Evolutionary conservation across 306 rosid genomes (phyloP).

Genomic region (Gleditsia sinensis): DNA sequence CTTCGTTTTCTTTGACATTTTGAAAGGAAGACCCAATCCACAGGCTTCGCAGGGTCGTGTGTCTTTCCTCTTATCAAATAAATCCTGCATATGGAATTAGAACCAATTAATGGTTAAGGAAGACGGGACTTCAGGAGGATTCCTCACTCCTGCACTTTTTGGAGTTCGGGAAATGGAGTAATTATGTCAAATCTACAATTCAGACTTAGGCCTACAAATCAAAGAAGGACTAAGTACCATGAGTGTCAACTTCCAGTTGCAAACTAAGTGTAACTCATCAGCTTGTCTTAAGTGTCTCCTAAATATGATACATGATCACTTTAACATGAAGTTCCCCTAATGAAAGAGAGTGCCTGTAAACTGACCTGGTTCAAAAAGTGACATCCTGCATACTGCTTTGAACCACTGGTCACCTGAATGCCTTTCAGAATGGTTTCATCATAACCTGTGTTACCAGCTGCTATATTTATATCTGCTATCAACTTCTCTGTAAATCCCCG

Average conservation of each 20-base stretch:
- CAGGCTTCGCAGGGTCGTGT: constrained; percentile 79
- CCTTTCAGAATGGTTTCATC: constrained; percentile 68
- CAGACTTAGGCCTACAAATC: background rate
- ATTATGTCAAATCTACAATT: constrained; percentile 12
- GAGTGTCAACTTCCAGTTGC: constrained; percentile 16
- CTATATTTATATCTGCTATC: constrained; percentile 87
- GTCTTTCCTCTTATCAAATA: constrained; percentile 57
- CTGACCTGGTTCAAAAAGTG: constrained; percentile 58
- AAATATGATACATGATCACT: constrained; percentile 26
- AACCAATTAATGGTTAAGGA: constrained; percentile 32
- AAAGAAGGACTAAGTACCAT: background rate
- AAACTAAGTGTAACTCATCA: constrained; percentile 25
- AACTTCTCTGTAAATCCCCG: constrained; percentile 91
- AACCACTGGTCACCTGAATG: constrained; percentile 62
- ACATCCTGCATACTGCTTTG: constrained; percentile 67
- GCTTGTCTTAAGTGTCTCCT: constrained; percentile 11
- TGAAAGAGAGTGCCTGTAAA: constrained; percentile 18
- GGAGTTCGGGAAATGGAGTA: background rate
- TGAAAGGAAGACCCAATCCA: constrained; percentile 62
- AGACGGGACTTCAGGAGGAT: constrained; percentile 6
- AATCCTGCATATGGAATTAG: constrained; percentile 54
- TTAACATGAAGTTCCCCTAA: constrained; percentile 23
- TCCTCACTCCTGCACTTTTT: constrained; percentile 9
- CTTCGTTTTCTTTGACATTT: constrained; percentile 61
- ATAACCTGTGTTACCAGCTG: constrained; percentile 68